A percentile compares a stretch with the other conserved stretches of the same genome.
Evolutionary conservation across 2,329 filamentous ascomycete species (phyloP).

Genomic region (Mycosphaerella sp.): DNA sequence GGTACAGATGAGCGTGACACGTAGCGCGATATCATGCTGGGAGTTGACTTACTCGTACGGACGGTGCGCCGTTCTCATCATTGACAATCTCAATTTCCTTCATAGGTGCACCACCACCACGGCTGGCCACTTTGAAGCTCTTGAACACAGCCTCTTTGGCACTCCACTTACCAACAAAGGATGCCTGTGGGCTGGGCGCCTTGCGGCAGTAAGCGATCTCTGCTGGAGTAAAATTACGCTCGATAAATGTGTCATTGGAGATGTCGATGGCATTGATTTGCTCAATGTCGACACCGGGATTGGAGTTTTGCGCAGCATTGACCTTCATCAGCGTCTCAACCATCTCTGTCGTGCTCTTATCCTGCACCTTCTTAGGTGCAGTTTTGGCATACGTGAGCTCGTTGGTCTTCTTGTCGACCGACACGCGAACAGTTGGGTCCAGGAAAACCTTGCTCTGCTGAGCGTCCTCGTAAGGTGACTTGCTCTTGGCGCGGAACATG

Average conservation of each 20-base stretch:
- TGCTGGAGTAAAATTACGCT: conserved; percentile 82
- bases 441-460: conserved; percentile 84
- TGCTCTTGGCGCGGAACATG: conserved; percentile 90
- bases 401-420: conserved; percentile 77
- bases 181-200: conserved; percentile 73
- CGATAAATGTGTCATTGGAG: conserved; percentile 85
- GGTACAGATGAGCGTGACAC: too few species aligned
- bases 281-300: conserved; percentile 92
- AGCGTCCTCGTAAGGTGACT: conserved; percentile 82
- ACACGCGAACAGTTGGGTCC: conserved; percentile 85
- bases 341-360: conserved; percentile 65
- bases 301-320: conserved; percentile 54
- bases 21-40: background rate
- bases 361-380: conserved; percentile 58
- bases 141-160: conserved; percentile 99
- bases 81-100: conserved; percentile 91
- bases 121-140: conserved; percentile 77
- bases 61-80: conserved; percentile 73
- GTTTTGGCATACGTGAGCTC: conserved; percentile 66
- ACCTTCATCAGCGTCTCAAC: conserved; percentile 69
- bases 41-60: conserved; percentile 65
- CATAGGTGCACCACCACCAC: conserved; percentile 81
- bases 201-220: conserved; percentile 85
- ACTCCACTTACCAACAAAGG: conserved; percentile 92
- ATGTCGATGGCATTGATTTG: conserved; percentile 82